These are phyloP conservation scores for Malassezia sp. DNA, from an alignment of 1,284 basidiomycete species.

Conservation along the genomic window DNA sequence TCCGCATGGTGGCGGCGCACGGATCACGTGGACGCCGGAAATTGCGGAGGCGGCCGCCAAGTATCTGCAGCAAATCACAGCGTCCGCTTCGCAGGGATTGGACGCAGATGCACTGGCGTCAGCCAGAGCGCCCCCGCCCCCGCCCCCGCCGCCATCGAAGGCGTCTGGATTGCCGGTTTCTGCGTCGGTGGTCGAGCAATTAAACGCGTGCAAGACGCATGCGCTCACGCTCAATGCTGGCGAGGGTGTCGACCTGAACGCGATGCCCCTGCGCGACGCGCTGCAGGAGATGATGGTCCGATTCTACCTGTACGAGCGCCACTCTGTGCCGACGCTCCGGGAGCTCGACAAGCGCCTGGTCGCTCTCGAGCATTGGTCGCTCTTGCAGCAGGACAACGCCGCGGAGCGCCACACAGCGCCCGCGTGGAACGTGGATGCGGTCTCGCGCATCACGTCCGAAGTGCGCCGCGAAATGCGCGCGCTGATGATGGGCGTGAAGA, in stretches of 20 bases:
- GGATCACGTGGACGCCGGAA: slow-evolving; percentile 17
- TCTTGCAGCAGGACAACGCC: slow-evolving; percentile 16
- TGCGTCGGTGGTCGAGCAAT: slow-evolving; percentile 12
- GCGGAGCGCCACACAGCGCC: slow-evolving; percentile 12
- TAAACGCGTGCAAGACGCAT: slow-evolving; percentile 4
- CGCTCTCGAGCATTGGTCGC: slow-evolving; percentile 40
- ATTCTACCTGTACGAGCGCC: slow-evolving; percentile 45
- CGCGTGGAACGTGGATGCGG: slow-evolving; percentile 38
- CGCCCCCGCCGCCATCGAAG: background rate
- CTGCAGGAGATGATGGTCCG: slow-evolving; percentile 44
- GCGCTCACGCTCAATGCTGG: slow-evolving; percentile 9
- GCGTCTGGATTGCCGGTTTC: background rate
- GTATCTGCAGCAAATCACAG: slow-evolving; percentile 15
- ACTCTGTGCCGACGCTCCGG: slow-evolving; percentile 40
- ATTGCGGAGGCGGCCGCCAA: slow-evolving; percentile 16
- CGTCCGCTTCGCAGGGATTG: slow-evolving; percentile 4
- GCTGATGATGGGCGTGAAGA: slow-evolving; percentile 30
- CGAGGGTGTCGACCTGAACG: slow-evolving; percentile 15
- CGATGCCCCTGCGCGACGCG: slow-evolving; percentile 29
- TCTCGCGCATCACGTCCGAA: slow-evolving; percentile 37
- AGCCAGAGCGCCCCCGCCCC: background rate
- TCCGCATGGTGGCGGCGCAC: slow-evolving; percentile 2
- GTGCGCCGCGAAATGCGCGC: slow-evolving; percentile 44
- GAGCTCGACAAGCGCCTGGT: slow-evolving; percentile 37
- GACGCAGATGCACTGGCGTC: background rate